Base-by-base conservation (phyloP, 352 stramenopile genomes). In the Phytopythium chamaehyphon region DNA sequence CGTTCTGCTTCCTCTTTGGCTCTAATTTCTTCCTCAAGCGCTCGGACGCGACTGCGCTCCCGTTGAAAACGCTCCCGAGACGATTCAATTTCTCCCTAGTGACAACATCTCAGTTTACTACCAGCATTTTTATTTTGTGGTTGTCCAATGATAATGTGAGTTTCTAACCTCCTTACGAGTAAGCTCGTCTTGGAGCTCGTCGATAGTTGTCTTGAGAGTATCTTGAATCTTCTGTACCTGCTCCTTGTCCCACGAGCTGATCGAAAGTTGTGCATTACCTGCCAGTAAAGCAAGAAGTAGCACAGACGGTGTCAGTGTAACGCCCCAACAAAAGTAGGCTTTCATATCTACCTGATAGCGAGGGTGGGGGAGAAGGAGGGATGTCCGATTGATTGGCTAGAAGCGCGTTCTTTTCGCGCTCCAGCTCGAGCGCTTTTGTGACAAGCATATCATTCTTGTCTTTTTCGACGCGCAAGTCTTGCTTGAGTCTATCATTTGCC, bases 111-210 rank as follows among this genome's bases (percentile, higher is more conserved):
- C n/a, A n/a, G n/a, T n/a, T n/a, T n/a, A n/a, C n/a, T n/a, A n/a
- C n/a, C n/a, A n/a, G n/a, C n/a, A n/a, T n/a, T n/a, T n/a, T n/a
- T n/a, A n/a, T n/a, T n/a, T n/a, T n/a, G n/a, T n/a, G n/a, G n/a
- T n/a, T n/a, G n/a, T n/a, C n/a, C n/a, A n/a, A n/a, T n/a, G n/a
- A n/a, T n/a, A n/a, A n/a, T n/a, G 21, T 19, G 16, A 40, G n/a
- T 43, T 2, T 10, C 47, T 18, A 33, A 80, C 70, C 38, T 93
- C 76, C 64, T 89, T 90, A 26, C 64, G 64, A 1, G 54, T 70
- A 7, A 93, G 59, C 26, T 91, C 83, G n/a, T 91, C 74, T 47
- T 93, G 78, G 2, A 93, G 72, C 47, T 93, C 83, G 11, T 85
- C 64, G 24, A 93, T 88, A 1, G 83, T 91, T 38, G 71, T 67